Percentiles rank a stretch among this genome's conserved stretches.
Evolutionary conservation across 148 eudicot genomes (phyloP).

Genomic region (Simmondsia chinensis): DNA sequence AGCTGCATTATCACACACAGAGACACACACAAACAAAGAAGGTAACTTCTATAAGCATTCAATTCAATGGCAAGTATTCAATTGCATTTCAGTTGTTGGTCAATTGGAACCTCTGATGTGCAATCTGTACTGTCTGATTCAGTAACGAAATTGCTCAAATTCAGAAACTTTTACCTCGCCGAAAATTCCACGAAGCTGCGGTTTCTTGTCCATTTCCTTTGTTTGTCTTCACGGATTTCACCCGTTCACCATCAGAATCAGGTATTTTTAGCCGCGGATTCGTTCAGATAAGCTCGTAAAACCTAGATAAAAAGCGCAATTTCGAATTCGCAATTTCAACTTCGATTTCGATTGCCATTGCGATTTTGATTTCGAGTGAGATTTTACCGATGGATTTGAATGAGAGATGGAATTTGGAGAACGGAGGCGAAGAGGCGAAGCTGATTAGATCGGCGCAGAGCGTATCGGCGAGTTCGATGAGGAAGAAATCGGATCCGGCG

Average conservation of each 20-base stretch:
- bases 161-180: too few relatives aligned
- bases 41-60: too few relatives aligned
- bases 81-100: too few relatives aligned
- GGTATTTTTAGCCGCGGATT: not conserved
- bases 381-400: slow-evolving; percentile 12
- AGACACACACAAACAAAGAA: too few relatives aligned
- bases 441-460: slow-evolving; percentile 26
- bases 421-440: slow-evolving; percentile 22
- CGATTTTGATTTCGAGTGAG: not conserved
- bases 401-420: slow-evolving; percentile 29
- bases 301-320: too few relatives aligned
- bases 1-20: too few relatives aligned
- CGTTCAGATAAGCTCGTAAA: too few relatives aligned
- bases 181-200: slow-evolving; percentile 25
- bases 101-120: too few relatives aligned
- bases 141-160: too few relatives aligned
- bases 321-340: not conserved
- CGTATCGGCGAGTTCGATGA: slow-evolving; percentile 26
- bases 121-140: too few relatives aligned
- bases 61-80: too few relatives aligned
- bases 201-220: too few relatives aligned
- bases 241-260: not conserved
- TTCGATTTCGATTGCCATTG: not conserved
- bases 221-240: not conserved
- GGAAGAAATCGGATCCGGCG: slow-evolving; percentile 25